phyloP scores from a whole-genome alignment of 331 rosid genomes.

The Erythrophleum ivorense region DNA sequence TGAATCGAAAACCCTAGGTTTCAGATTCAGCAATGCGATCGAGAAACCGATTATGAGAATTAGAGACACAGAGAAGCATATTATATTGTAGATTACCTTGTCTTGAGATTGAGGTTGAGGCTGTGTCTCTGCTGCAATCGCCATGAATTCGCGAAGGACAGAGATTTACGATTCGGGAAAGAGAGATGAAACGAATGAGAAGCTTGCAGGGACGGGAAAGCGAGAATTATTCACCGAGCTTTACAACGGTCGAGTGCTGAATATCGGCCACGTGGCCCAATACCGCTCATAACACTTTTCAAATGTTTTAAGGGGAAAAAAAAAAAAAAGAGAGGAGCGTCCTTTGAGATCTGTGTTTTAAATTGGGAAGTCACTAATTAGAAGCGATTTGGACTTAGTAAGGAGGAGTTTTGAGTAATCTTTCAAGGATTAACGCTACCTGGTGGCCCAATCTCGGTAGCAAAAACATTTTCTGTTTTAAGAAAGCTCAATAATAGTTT shows the following conservation, averaged over 20 bases:
- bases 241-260: conserved; percentile 84
- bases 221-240: conserved; percentile 37
- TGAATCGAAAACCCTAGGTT: conserved; percentile 49
- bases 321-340: conserved; percentile 16
- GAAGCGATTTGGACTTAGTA: background rate
- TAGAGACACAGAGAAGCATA: background rate
- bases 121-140: conserved; percentile 73
- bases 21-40: conserved; percentile 25
- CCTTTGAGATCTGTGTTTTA: background rate
- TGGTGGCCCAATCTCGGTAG: background rate
- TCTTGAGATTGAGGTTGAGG: conserved; percentile 60
- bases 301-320: background rate
- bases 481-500: background rate
- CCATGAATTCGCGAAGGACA: conserved; percentile 54
- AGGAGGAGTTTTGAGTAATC: background rate
- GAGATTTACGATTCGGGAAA: conserved; percentile 7
- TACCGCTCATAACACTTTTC: conserved; percentile 42
- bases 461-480: background rate
- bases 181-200: conserved; percentile 21
- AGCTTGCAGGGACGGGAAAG: conserved; percentile 8
- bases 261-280: conserved; percentile 54
- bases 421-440: background rate
- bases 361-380: background rate
- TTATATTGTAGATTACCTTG: conserved; percentile 53
- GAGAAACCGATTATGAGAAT: background rate